Percentiles rank a stretch among this genome's conserved stretches.
Evolutionary conservation across 495 filamentous ascomycete genomes (phyloP).

Genomic region (Aspergillus bertholletiae): DNA sequence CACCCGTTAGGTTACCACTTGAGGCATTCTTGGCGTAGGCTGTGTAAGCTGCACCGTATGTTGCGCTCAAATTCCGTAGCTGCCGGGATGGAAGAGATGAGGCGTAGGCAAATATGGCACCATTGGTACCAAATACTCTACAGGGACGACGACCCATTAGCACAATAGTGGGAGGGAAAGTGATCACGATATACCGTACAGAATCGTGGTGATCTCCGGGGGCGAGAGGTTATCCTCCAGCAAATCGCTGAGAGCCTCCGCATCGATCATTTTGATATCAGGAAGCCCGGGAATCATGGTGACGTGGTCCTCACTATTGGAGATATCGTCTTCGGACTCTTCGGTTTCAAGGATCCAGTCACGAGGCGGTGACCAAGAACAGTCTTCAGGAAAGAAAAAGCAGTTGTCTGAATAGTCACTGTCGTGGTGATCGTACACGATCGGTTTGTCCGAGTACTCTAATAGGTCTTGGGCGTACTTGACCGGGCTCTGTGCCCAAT

Average conservation of each 20-base stretch:
- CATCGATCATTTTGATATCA: slow-evolving; percentile 48
- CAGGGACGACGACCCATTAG: neutral
- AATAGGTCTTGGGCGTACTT: slow-evolving; percentile 41
- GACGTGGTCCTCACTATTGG: slow-evolving; percentile 18
- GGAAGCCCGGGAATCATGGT: slow-evolving; percentile 47
- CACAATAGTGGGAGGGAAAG: neutral
- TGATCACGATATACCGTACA: slow-evolving; percentile 23
- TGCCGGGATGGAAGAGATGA: slow-evolving; percentile 41
- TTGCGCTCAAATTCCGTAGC: slow-evolving; percentile 44
- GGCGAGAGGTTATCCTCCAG: slow-evolving; percentile 46
- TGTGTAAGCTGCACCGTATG: slow-evolving; percentile 47
- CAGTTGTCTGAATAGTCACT: slow-evolving; percentile 44
- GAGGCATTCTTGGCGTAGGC: slow-evolving; percentile 46
- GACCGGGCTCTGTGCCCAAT: slow-evolving; percentile 38
- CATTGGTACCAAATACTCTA: slow-evolving; percentile 43
- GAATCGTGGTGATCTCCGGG: slow-evolving; percentile 45
- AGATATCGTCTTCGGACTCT: slow-evolving; percentile 13
- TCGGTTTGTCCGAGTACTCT: slow-evolving; percentile 39
- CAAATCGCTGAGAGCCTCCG: slow-evolving; percentile 43
- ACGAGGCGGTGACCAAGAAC: slow-evolving; percentile 40
- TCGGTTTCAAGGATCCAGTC: slow-evolving; percentile 24
- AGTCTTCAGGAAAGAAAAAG: slow-evolving; percentile 48
- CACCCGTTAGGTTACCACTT: slow-evolving; percentile 44
- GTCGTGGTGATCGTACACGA: slow-evolving; percentile 47
- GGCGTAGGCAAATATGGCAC: slow-evolving; percentile 44